Percentiles rank a stretch among this genome's conserved stretches.
phyloP scores from a whole-genome alignment of 2,329 filamentous ascomycete genomes.

The Gnomoniopsis sp. region DNA sequence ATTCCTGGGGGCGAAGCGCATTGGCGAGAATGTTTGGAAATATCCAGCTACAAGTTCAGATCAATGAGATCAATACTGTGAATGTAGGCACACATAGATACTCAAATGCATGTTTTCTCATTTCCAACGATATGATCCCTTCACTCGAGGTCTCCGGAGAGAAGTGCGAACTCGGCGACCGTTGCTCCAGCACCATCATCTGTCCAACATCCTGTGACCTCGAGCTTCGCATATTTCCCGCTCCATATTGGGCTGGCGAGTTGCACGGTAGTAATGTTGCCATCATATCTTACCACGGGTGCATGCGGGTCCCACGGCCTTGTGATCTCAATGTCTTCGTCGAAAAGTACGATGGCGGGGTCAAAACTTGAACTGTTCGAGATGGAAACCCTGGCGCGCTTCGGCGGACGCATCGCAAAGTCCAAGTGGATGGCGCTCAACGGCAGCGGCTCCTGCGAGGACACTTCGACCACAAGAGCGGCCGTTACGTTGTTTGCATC shows the following conservation, averaged over 20 bases:
- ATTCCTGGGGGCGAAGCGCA: too few species aligned
- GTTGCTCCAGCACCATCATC: slow-evolving; percentile 7
- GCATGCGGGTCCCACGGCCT: slow-evolving; percentile 18
- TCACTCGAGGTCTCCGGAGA: background rate
- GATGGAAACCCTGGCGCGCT: slow-evolving; percentile 18
- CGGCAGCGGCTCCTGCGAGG: slow-evolving; percentile 4
- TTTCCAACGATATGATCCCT: too few species aligned
- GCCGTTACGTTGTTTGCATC: slow-evolving; percentile 44
- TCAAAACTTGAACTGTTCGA: slow-evolving; percentile 13
- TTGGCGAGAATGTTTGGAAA: too few species aligned
- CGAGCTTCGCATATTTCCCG: slow-evolving; percentile 12
- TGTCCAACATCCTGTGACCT: slow-evolving; percentile 4
- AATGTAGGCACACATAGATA: too few species aligned
- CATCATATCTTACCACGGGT: slow-evolving; percentile 11
- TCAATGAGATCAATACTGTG: too few species aligned
- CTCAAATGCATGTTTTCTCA: too few species aligned
- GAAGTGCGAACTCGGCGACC: slow-evolving; percentile 10
- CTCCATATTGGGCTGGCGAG: slow-evolving; percentile 6
- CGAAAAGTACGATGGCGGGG: slow-evolving; percentile 15
- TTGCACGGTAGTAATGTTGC: slow-evolving; percentile 10
- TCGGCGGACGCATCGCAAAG: slow-evolving; percentile 16
- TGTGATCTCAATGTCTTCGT: slow-evolving; percentile 18
- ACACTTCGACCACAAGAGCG: slow-evolving; percentile 53
- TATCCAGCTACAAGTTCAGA: too few species aligned
- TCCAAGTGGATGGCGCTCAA: slow-evolving; percentile 10